Evolutionary conservation across 2,329 filamentous ascomycete species (phyloP), one percentile per base, ranked within the genome.

Genomic region (Eutypa lata): DNA sequence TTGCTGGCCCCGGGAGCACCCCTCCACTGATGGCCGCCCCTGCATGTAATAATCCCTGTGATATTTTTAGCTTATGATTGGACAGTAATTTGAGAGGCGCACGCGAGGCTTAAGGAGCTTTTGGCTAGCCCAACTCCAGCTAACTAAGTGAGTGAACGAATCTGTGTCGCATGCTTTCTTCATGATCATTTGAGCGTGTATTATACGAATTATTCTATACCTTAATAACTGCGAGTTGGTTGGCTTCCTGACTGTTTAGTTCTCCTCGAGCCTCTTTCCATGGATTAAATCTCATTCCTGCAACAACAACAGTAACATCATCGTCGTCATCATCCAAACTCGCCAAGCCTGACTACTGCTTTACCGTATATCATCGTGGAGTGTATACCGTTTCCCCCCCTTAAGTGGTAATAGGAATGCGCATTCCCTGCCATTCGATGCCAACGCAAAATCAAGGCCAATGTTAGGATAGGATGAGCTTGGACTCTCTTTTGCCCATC

Each of bases 401-500:
- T n/a, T n/a, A n/a, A 31, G 19, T 10, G 42, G 21, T 26, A 45
- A 21, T 19, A 26, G 22, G 42, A 45, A 28, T 18, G 42, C 14
- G 42, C 42, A 42, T 18, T 42, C 18, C 38, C 38, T 42, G 13
- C 38, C 42, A 11, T 45, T 26, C 21, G 21, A 45, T 21, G 42
- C n/a, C 14, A 13, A 45, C 42, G 14, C 42, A 21, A 8, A 8
- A 45, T 28, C 55, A 50, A 64, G 50, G 58, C 71, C 69, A 68
- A 76, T 79, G 75, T 72, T 79, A 88, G 75, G 69, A 96, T 96
- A 88, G 75, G 69, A 96, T 96, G 91, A 87, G 83, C 76, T 81
- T 89, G 75, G 93, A 97, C 78, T 87, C 90, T 72, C 84, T 96
- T 71, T 89, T 92, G 71, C 91, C 93, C 73, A 86, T 92, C 76